Base-by-base conservation (phyloP, 768 basidiomycete genomes). In the Asterophora parasitica region DNA sequence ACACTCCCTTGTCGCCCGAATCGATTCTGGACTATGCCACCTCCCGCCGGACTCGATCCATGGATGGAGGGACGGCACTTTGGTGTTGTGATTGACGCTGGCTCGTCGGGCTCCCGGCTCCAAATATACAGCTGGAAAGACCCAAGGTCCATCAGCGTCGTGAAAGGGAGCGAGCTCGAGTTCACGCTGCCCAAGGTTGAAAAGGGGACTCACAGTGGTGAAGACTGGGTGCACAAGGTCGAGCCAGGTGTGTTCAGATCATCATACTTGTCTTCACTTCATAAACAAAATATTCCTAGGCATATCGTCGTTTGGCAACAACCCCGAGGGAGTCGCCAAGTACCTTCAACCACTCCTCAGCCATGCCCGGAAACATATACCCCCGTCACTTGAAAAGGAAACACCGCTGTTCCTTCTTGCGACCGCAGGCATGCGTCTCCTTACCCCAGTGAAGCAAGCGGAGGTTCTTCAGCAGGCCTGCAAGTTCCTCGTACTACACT, bases 61-160 rank as follows among this genome's bases (percentile, higher is more conserved):
- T 92, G 90, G 90, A 77, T 88, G 47, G 68, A 77, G 50, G 82
- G 81, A 46, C 83, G 92, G 56, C 82, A 85, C 58, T 95, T 92
- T 67, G 92, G 91, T 50, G 79, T 98, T 50, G 93, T 98, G 53
- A 91, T 99, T 66, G 96, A 99, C 73, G 96, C 96, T 62, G 96
- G 96, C 51, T 96, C 93, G 64, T 97, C 93, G 17, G 96, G 96
- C 23, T 97, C 95, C 4, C 75, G 96, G 45, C 72, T 97, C 30
- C 94, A 97, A 65, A 92, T 98, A 57, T 98, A 99, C 71, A 92
- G 90, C 64, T 99, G 95, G 96, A 79, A 79, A 53, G 86, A 97
- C 64, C 86, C 94, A 16, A 75, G 79, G 48, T 64, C 74, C 7
- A 59, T 73, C 13, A 56, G 55, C 2, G 72, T 83, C 36, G 72